Conservation (phyloP, 768 basidiomycete genomes). For the Leccinum disarticulatum region DNA sequence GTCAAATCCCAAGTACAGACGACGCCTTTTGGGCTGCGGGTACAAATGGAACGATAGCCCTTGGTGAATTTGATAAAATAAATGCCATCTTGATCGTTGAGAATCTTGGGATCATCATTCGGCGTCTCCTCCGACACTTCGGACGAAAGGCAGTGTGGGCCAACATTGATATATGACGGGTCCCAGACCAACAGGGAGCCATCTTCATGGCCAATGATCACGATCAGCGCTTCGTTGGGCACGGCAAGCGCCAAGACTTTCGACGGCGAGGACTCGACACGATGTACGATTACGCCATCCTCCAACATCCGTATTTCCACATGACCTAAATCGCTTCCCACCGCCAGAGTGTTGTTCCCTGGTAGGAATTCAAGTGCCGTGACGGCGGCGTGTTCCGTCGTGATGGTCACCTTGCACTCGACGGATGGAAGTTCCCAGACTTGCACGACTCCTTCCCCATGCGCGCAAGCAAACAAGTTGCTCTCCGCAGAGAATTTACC, state of each 20-base stretch:
- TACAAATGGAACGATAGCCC: conserved; percentile 4
- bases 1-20: conserved; percentile 18
- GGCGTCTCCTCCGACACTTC: not conserved
- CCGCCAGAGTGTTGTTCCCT: conserved; percentile 6
- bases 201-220: conserved; percentile 14
- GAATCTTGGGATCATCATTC: not conserved
- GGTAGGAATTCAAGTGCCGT: conserved; percentile 15
- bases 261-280: conserved; percentile 4
- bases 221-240: conserved; percentile 9
- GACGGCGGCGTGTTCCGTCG: conserved; percentile 12
- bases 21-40: conserved; percentile 15
- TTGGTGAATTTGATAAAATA: conserved; percentile 14
- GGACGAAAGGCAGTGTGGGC: conserved; percentile 10
- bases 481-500: conserved; percentile 16
- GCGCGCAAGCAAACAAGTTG: conserved; percentile 14
- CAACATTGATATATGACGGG: conserved; percentile 1
- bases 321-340: conserved; percentile 13
- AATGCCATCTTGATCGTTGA: conserved; percentile 1
- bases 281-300: conserved; percentile 10
- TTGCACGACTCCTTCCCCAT: conserved; percentile 16
- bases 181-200: conserved; percentile 20
- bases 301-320: conserved; percentile 18
- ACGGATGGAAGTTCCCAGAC: conserved; percentile 19
- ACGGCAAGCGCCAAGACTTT: conserved; percentile 13
- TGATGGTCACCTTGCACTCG: conserved; percentile 7